Conservation (phyloP, 2,329 filamentous ascomycete species). For the Penicillium frequentans region DNA sequence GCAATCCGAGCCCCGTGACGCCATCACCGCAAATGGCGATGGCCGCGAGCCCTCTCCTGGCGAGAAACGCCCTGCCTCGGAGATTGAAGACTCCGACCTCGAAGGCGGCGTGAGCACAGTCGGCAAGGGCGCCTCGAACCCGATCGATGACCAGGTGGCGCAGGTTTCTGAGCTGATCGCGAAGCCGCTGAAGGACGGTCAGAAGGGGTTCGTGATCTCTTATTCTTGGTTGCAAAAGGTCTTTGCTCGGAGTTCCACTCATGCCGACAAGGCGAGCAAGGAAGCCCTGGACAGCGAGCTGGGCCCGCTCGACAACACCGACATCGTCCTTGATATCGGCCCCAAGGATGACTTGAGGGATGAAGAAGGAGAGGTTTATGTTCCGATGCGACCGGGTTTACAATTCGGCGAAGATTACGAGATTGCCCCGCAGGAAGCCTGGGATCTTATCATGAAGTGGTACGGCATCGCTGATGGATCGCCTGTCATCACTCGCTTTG, state of each 20-base stretch:
- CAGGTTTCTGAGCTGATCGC: constrained; percentile 63
- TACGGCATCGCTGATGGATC: constrained; percentile 74
- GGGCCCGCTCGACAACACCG: constrained; percentile 83
- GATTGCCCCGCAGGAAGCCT: constrained; percentile 75
- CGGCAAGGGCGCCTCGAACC: constrained; percentile 4
- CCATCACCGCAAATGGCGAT: constrained; percentile 23
- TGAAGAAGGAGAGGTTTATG: constrained; percentile 56
- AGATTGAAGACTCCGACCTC: constrained; percentile 31
- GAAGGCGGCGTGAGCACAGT: constrained; percentile 22
- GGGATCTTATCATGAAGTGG: constrained; percentile 78
- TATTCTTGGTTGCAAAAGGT: constrained; percentile 75
- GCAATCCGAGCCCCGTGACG: constrained; percentile 37
- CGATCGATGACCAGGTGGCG: constrained; percentile 69
- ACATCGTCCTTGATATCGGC: constrained; percentile 66
- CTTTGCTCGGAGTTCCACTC: constrained; percentile 61
- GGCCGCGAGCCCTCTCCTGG: constrained; percentile 34
- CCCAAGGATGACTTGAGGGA: constrained; percentile 44
- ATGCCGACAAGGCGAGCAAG: constrained; percentile 58
- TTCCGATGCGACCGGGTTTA: constrained; percentile 70
- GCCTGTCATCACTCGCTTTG: constrained; percentile 70
- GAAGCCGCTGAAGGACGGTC: constrained; percentile 65
- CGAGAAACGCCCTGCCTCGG: constrained; percentile 36
- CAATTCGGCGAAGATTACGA: constrained; percentile 69
- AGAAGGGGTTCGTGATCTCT: constrained; percentile 76
- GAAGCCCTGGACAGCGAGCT: constrained; percentile 63